Base-by-base conservation (phyloP, 2,329 filamentous ascomycete species). In the Calonectria henricotiae region DNA sequence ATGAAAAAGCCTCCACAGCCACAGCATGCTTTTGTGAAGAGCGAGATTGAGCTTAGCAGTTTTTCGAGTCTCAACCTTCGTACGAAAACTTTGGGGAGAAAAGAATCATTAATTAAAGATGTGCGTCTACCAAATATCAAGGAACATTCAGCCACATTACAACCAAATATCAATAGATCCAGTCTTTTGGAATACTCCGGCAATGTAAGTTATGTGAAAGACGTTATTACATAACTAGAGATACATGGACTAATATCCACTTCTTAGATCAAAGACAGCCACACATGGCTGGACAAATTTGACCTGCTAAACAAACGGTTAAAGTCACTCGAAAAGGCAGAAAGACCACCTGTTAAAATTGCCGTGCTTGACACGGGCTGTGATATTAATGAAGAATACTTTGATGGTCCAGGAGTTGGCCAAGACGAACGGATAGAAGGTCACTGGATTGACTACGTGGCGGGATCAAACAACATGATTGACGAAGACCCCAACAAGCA, bases 361-460 rank as follows among this genome's bases (percentile, higher is more conserved):
- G 58, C 39, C 12, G 25, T 62, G 12, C 58, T 62, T 20, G 58
- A 62, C 35, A 62, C 58, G 2, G 58, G 58, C 23, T 62, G 41
- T 11, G 58, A 62, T 35, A 32, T 44, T n/a, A 3, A 46, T 9
- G 11, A 43, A 6, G 9, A 62, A 12, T 62, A 32, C 12, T 62
- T 62, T 35, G 6, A 20, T 13, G 39, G 9, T 17, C 25, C 25
- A 5, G 41, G 41, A 8, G 17, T 20, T 20, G 41, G 17, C 17
- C 37, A 43, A 12, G 23, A 44, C 9, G 27, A 46, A n/a, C 17
- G 35, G 5, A 13, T 41, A n/a, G 23, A 44, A 5, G 41, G 23
- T 7, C n/a, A 15, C 11, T 60, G 55, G 55, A 7, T 23, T 27
- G 55, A 60, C 25, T 60, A 12, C 6, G 49, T 23, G 23, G 37